Base-by-base conservation (phyloP, 371 early-diverging fungal genomes). In the Mucor velutinosus region DNA sequence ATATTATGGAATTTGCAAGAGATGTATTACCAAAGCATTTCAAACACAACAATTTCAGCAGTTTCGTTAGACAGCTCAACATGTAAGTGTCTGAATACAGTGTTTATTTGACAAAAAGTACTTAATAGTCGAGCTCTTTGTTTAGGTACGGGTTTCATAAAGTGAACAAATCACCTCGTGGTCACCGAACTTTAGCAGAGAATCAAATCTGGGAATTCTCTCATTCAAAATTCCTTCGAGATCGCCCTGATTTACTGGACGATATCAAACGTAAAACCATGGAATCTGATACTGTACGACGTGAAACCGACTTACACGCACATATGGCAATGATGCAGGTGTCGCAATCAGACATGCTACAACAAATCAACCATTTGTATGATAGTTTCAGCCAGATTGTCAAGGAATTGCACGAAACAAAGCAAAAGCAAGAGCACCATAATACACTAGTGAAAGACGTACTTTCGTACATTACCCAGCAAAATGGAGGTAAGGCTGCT, bases 171-270 rank as follows among this genome's bases (percentile, higher is more conserved):
- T 86, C 92, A 41, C 93, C 94, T 43, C 86, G 95, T 60, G 95
- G 95, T 1, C 90, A 91, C 72, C 87, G 93, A 51, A 93, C 91
- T 15, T 72, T 88, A 66, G 92, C 92, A 23, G 94, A 93, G 73
- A 92, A 93, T 76, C 95, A 94, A 78, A 89, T 94, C 74, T 96
- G 96, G 96, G 95, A 95, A 80, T 95, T 96, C 76, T 92, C 92
- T 58, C 95, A 96, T 74, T 82, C 91, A 65, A 91, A 92, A 66
- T 96, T 96, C 60, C 63, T 92, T 29, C 87, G 93, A 56, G 89
- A 90, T 68, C 88, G 89, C 19, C 89, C 92, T 27, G 94, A 94
- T 67, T 76, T 94, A 62, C 77, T 94, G 23, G 93, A 93, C 70
- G 91, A 94, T 60, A 94, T 95, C 74, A 93, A 92, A 75, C 87